These are phyloP conservation scores for Aspergillus viridinutans DNA, from an alignment of 2,329 filamentous ascomycete genomes.

Conservation along the genomic window DNA sequence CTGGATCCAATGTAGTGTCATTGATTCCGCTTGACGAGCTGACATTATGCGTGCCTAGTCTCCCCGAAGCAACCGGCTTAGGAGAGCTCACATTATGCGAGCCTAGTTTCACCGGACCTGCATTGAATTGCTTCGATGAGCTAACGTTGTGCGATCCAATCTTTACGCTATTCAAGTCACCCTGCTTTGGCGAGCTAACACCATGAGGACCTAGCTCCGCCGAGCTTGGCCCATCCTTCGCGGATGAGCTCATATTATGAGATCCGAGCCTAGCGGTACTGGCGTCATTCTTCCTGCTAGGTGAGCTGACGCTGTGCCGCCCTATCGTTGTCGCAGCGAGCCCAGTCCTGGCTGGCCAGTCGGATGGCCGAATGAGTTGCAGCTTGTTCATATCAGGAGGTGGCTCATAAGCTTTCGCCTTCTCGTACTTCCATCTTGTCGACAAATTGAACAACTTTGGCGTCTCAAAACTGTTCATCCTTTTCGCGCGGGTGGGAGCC, in stretches of 20 bases:
- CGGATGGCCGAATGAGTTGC: constrained; percentile 32
- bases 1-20: neutral
- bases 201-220: neutral
- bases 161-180: neutral
- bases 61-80: neutral
- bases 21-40: neutral
- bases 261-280: neutral
- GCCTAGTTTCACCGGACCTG: neutral
- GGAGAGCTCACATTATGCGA: neutral
- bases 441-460: constrained; percentile 21
- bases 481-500: constrained; percentile 1
- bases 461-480: constrained; percentile 1
- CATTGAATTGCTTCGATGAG: neutral
- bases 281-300: neutral
- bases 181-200: neutral
- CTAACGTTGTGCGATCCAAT: neutral
- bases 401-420: constrained; percentile 29
- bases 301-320: neutral
- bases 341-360: constrained; percentile 21
- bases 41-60: neutral
- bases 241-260: neutral
- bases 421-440: constrained; percentile 26
- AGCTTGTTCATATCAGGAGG: constrained; percentile 34
- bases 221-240: neutral
- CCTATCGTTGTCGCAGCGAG: neutral